phyloP scores from a whole-genome alignment of 2,329 filamentous ascomycete genomes.

The Basipetospora chlamydospora region DNA sequence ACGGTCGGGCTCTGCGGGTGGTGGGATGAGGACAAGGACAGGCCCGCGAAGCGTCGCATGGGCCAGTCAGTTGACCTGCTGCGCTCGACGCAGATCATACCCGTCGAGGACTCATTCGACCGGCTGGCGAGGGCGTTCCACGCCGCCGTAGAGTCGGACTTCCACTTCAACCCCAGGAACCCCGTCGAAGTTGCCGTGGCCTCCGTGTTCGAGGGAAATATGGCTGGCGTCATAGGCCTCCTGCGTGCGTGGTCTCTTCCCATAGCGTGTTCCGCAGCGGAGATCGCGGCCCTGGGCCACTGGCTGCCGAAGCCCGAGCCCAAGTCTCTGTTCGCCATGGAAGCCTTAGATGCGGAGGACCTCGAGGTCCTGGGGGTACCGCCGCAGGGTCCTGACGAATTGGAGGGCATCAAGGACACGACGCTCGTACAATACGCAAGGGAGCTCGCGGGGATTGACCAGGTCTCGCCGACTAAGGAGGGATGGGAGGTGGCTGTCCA shows the following conservation, averaged over 20 bases:
- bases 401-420: constrained; percentile 61
- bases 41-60: constrained; percentile 23
- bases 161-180: constrained; percentile 63
- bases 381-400: constrained; percentile 40
- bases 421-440: constrained; percentile 65
- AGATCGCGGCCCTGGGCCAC: constrained; percentile 67
- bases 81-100: constrained; percentile 4
- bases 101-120: constrained; percentile 52
- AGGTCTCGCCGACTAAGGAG: constrained; percentile 36
- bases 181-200: constrained; percentile 69
- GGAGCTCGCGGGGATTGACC: constrained; percentile 42
- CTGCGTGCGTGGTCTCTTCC: constrained; percentile 69
- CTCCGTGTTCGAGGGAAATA: constrained; percentile 68
- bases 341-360: constrained; percentile 60
- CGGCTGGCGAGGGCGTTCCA: constrained; percentile 60
- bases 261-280: constrained; percentile 62
- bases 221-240: constrained; percentile 60
- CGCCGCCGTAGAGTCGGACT: constrained; percentile 52
- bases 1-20: constrained; percentile 71
- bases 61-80: constrained; percentile 16
- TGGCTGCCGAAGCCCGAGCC: constrained; percentile 57
- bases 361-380: constrained; percentile 66
- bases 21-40: constrained; percentile 90
- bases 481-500: constrained; percentile 87
- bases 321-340: constrained; percentile 38